Conservation (phyloP, 345 rosid species). For the Salix viminalis region DNA sequence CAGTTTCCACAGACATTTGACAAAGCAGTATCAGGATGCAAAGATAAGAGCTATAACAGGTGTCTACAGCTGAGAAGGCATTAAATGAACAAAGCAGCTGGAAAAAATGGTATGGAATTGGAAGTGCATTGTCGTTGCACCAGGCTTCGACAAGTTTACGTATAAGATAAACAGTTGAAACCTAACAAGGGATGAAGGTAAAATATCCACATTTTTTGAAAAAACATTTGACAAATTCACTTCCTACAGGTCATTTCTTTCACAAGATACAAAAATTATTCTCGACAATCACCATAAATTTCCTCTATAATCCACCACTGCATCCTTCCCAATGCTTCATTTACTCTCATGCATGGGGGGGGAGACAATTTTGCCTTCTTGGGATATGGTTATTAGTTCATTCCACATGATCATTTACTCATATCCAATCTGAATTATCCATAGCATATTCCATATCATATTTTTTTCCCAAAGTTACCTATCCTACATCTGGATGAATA, state of each 20-base stretch:
- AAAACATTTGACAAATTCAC: background rate
- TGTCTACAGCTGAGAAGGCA: background rate
- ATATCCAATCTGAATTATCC: too few relatives aligned
- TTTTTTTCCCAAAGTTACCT: background rate
- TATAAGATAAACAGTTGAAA: background rate
- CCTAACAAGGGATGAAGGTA: background rate
- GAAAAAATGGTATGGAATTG: background rate
- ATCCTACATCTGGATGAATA: background rate
- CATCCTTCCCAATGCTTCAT: background rate
- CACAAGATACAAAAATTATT: background rate
- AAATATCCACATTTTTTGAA: background rate
- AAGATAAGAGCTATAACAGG: background rate
- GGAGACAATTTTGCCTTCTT: background rate
- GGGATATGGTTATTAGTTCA: too few relatives aligned
- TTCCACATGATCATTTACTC: too few relatives aligned
- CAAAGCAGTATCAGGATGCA: background rate
- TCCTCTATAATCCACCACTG: background rate
- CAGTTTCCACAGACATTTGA: background rate
- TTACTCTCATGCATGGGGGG: background rate
- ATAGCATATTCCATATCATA: too few relatives aligned
- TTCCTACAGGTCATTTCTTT: background rate
- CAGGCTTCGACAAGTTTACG: background rate
- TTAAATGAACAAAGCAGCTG: background rate
- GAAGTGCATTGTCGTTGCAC: background rate
- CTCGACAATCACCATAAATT: background rate